Evolutionary conservation across 2,329 filamentous ascomycete genomes (phyloP), one percentile per base, ranked within the genome.

Genomic region (Penicillium sp.): DNA sequence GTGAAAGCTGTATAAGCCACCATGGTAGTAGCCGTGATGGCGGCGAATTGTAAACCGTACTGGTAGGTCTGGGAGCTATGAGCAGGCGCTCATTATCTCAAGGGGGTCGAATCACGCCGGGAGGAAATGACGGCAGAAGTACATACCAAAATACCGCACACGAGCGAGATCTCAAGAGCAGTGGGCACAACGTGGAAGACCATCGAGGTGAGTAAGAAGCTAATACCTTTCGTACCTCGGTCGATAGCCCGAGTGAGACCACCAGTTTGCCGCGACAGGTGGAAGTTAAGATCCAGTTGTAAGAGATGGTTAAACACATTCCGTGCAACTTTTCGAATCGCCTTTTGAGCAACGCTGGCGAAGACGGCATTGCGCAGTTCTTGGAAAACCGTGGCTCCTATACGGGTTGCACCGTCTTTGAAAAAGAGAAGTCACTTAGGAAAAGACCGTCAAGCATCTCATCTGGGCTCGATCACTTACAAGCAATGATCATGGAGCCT

Each of bases 151-250:
- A 98, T 97, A 51, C 90, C 90, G 66, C 93, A 98, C 1, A 98
- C 93, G 77, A 98, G 85, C 50, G 84, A 83, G 53, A 98, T 98
- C 66, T 98, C 93, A 29, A 98, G 73, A 0, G 90, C 88, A 0
- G 91, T 98, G 0, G 93, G 93, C 12, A 97, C 80, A 48, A 98
- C 85, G 67, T 98, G 93, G 62, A 98, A 97, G 28, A 98, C 89
- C 91, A 98, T 98, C 59, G 90, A 96, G 0, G 90, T 95, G 54
- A 98, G 76, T 57, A 98, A 70, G 68, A 97, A 98, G 75, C 89
- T 96, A 67, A 98, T 98, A 53, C 93, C 94, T 72, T 98, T 98
- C 18, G 93, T 98, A 64, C 93, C 93, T 53, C 94, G 83, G 65
- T 98, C 94, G 53, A 98, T 93, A 25, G 94, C 93, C 56, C 93